phyloP scores from a whole-genome alignment of 257 asterid genomes.

The Fraxinus excelsior region DNA sequence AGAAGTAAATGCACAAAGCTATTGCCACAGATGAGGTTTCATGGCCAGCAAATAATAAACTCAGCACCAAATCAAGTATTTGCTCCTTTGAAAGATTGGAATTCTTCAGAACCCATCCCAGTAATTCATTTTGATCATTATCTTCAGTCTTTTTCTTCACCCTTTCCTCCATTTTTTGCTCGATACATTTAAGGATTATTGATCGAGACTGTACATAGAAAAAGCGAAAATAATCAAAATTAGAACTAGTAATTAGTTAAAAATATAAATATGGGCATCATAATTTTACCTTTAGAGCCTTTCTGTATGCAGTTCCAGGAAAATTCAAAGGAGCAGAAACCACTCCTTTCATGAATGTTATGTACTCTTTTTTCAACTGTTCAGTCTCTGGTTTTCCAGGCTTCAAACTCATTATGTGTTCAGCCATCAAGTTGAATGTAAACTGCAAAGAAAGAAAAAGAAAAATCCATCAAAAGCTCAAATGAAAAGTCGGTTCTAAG shows the following conservation, averaged over 20 bases:
- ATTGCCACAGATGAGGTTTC: conserved; percentile 89
- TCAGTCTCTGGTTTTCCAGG: conserved; percentile 81
- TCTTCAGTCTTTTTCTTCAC: conserved; percentile 34
- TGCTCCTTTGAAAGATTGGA: conserved; percentile 82
- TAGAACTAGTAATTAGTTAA: not conserved
- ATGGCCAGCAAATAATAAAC: conserved; percentile 88
- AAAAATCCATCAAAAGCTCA: not conserved
- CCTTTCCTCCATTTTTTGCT: conserved; percentile 75
- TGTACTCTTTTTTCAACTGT: conserved; percentile 71
- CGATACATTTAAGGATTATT: conserved; percentile 71
- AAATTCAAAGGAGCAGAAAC: conserved; percentile 90
- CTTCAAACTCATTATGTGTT: conserved; percentile 85
- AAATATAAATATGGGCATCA: not conserved
- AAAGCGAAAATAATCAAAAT: not conserved
- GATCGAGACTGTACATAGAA: conserved; percentile 64
- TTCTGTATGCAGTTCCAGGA: conserved; percentile 94
- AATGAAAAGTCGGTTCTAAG: not conserved
- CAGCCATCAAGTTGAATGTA: conserved; percentile 90
- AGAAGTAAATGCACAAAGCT: conserved; percentile 75
- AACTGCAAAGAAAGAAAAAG: conserved; percentile 41
- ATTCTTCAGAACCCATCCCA: conserved; percentile 82
- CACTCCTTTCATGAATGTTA: conserved; percentile 95
- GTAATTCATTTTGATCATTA: conserved; percentile 62
- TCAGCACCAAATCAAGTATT: conserved; percentile 74
- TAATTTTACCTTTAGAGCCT: conserved; percentile 59